Conservation (phyloP, 179 eudicot species). For the Pouteria campechiana region DNA sequence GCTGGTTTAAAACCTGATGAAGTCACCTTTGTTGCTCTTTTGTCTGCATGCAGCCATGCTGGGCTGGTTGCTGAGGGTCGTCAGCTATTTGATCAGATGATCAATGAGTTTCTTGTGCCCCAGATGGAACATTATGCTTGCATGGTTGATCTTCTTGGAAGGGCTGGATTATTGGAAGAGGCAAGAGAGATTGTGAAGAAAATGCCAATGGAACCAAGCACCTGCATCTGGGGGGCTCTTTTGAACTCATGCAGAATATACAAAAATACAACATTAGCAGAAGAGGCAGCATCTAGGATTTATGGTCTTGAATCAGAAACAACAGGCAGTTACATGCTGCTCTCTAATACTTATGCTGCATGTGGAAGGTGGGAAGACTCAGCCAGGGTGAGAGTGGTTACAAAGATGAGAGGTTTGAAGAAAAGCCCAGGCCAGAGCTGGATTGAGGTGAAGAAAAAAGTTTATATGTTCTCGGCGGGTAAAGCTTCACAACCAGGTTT, state of each 20-base stretch:
- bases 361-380: conserved; percentile 37
- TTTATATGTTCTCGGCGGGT: conserved; percentile 26
- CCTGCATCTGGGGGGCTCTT: conserved; percentile 32
- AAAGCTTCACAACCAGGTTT: conserved; percentile 4
- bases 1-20: conserved; percentile 23
- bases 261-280: conserved; percentile 20
- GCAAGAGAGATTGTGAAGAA: conserved; percentile 20
- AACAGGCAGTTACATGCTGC: conserved; percentile 30
- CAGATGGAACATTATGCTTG: conserved; percentile 39
- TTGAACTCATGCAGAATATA: conserved; percentile 26
- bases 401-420: conserved; percentile 24
- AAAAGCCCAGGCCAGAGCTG: conserved; percentile 38
- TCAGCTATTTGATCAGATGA: conserved; percentile 25
- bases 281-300: conserved; percentile 26
- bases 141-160: conserved; percentile 38
- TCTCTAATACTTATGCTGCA: conserved; percentile 33
- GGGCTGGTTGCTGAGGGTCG: conserved; percentile 34
- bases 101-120: conserved; percentile 19
- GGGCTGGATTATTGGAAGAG: conserved; percentile 34
- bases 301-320: conserved; percentile 6
- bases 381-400: conserved; percentile 28
- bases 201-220: conserved; percentile 44
- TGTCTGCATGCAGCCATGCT: conserved; percentile 38
- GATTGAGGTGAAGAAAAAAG: conserved; percentile 36
- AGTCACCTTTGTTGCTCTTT: conserved; percentile 30